Base-by-base conservation (phyloP, 2,329 filamentous ascomycete genomes). In the Fusarium ramigenum region DNA sequence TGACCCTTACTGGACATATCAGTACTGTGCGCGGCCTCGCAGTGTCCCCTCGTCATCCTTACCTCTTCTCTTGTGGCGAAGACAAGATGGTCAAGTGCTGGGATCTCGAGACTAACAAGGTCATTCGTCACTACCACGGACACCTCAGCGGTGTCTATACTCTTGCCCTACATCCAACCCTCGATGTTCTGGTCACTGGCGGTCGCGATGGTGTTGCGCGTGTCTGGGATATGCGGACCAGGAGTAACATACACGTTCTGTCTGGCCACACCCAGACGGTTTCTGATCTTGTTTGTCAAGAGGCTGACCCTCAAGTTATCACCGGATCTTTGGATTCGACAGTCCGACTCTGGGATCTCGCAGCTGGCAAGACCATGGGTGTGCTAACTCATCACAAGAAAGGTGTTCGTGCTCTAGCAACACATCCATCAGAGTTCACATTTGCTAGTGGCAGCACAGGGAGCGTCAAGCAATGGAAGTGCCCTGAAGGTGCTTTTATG, bases 61-160 rank as follows among this genome's bases (percentile, higher is more conserved):
- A 99, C 80, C 88, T 99, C 15, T 99, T 99, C 83, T 97, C 95
- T 16, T 99, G 96, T 79, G 97, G 94, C 66, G 96, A 99, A 83
- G 96, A 99, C 82, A 99, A 99, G 86, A 98, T 98, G 95, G 96
- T 99, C 71, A 99, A 99, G 84, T 99, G 96, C 84, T 99, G 96
- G 96, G 96, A 99, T 85, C 85, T 99, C 74, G 96, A 99, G 83
- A 98, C 96, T n/a, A 99, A 99, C 86, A 98, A 98, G 83, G 96
- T 99, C 68, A 98, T 98, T 79, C 90, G 96, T 43, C 95, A 98
- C 83, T 99, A 98, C 82, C 96, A 99, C 81, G 97, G 97, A 23
- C 96, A 99, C 84, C 86, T 99, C 28, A 97, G 94, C 77, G 96
- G 96, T 73, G 96, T 99, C 8, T 99, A 99, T 84, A 95, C 95